A percentile compares a stretch with the other conserved stretches of the same genome.
Conservation (phyloP, 345 rosid genomes). For the Arabidopsis suecica region DNA sequence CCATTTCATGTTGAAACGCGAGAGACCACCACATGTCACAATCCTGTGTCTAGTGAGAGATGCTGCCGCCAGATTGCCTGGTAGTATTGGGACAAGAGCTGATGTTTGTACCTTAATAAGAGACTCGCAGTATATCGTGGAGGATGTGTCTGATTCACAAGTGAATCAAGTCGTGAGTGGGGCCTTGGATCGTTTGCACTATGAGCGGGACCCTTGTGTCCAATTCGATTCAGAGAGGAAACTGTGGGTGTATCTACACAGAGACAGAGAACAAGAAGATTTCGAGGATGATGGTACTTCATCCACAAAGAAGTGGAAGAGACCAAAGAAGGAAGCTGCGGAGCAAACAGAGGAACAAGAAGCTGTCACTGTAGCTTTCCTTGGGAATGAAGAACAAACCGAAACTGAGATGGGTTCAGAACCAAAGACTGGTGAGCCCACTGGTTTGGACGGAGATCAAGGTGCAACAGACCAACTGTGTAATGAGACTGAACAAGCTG, state of each 20-base stretch:
- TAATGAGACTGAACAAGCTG: slow-evolving; percentile 55
- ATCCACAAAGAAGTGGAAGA: slow-evolving; percentile 99
- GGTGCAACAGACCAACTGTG: slow-evolving; percentile 44
- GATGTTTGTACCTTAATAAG: slow-evolving; percentile 98
- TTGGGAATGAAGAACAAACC: slow-evolving; percentile 61
- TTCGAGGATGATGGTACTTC: slow-evolving; percentile 99
- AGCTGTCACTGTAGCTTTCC: slow-evolving; percentile 69
- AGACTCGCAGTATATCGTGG: slow-evolving; percentile 90
- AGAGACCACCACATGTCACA: slow-evolving; percentile 99
- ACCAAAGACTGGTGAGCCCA: slow-evolving; percentile 60
- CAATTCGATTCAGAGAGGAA: slow-evolving; percentile 92
- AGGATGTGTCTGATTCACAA: slow-evolving; percentile 92
- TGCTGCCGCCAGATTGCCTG: slow-evolving; percentile 96
- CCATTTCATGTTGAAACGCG: slow-evolving; percentile 99
- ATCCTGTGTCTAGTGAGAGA: slow-evolving; percentile 98
- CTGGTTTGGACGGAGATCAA: slow-evolving; percentile 56
- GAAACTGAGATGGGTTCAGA: slow-evolving; percentile 74
- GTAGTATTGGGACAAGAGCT: slow-evolving; percentile 99
- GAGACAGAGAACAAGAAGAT: slow-evolving; percentile 99
- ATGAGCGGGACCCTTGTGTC: slow-evolving; percentile 99
- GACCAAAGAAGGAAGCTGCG: slow-evolving; percentile 86
- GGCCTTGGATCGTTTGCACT: slow-evolving; percentile 97
- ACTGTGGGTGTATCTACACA: slow-evolving; percentile 94
- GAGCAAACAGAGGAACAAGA: slow-evolving; percentile 81
- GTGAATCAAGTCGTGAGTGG: slow-evolving; percentile 98